Base-by-base conservation (phyloP, 345 rosid genomes). In the Brassica rapa region DNA sequence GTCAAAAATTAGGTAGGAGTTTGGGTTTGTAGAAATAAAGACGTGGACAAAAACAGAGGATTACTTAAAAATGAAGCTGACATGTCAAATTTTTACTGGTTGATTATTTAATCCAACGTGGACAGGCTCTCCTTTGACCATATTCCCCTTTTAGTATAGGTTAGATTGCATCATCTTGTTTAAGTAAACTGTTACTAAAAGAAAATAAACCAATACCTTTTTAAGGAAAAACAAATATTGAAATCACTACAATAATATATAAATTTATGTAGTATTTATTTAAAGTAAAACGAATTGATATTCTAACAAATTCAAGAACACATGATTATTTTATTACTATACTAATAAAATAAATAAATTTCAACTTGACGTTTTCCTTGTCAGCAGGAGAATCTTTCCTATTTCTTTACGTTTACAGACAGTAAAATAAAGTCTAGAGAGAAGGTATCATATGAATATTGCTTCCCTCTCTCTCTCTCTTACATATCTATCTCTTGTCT, bases 331-430 rank as follows among this genome's bases (percentile, higher is more conserved):
- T 53, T 53, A 6, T 53, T 53, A 6, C 59, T 53, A 53, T 6
- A 53, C 24, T 23, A n/a, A 53, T 6, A 53, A 51, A 51, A 53
- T 3, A 14, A 14, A 14, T 12, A 46, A 51, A n/a, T 51, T 1
- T 19, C 5, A 21, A 57, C 43, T 19, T 69, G 75, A 74, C 82
- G 79, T 80, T 68, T 33, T 80, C 25, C 51, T 53, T 62, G 66
- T 67, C 53, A 80, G 66, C 64, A 68, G 74, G 74, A 80, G 82
- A 80, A 80, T 80, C 82, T 80, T 80, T 69, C 61, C 61, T 30
- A 74, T 74, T 69, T 74, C 65, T 62, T 37, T 62, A 80, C 74
- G 9, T 62, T 65, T 33, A 61, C 27, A 79, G 67, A 32, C 73
- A 67, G 57, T 14, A 49, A 53, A 41, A 29, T 32, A 32, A 32